Base-by-base conservation (phyloP, 805 yeast species). In the Zygoascus tannicola region DNA sequence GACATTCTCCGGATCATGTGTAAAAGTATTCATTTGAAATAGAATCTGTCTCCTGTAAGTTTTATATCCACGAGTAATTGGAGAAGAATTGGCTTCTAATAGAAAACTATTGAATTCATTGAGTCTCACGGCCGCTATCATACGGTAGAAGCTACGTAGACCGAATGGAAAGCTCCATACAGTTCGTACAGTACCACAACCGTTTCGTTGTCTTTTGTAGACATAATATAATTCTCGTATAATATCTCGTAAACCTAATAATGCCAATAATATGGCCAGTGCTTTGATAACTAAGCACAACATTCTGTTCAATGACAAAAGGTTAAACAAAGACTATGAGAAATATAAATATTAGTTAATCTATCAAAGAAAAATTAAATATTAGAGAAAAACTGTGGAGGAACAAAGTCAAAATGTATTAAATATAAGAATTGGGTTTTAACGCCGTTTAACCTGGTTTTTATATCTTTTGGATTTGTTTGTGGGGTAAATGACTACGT, bases 1-100 rank as follows among this genome's bases (percentile, higher is more conserved):
- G 46, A 63, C 45, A 44, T 63, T 62, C 30, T 57, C 63, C 2
- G 66, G 63, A 34, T 62, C 65, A 20, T 32, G 42, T 22, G 62
- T 56, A 23, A 50, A 23, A 19, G 52, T 14, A 28, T 39, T 23
- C n/a, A 19, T 28, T 32, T 23, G 16, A 3, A 37, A 12, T 3
- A 37, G 32, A 32, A 37, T 21, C 4, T 37, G 40, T n/a, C 40
- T 22, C 12, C 21, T 4, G 12, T 14, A 16, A 14, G 40, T 37
- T 8, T 4, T 32, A 8, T n/a, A 8, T 8, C 20, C 20, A 10
- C 15, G 10, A n/a, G 14, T 23, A 5, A n/a, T 22, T 20, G 30
- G 23, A 4, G 19, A 12, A n/a, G n/a, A n/a, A n/a, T n/a, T n/a
- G n/a, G n/a, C n/a, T n/a, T n/a, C n/a, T 3, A 16, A 15, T 3